Evolutionary conservation across 192 early-diverging fungal genomes (phyloP), one percentile per base, ranked within the genome.

Genomic region (Diversispora eburnea): DNA sequence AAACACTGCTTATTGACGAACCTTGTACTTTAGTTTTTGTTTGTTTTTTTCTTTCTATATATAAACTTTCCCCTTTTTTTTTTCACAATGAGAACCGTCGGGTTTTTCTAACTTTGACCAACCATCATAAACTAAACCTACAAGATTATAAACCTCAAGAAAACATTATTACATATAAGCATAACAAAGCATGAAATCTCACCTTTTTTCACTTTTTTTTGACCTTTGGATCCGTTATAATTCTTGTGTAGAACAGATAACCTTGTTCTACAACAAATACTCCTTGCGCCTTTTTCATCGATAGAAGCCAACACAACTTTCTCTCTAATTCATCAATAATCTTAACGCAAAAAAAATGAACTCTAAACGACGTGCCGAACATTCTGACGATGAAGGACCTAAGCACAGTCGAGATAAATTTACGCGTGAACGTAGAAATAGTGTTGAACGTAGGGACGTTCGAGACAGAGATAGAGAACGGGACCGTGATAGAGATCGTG

Each of bases 321-420:
- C 43, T 19, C 41, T 63, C 15, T n/a, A 13, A 63, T 45, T 45
- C 61, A 63, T 15, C 60, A 19, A 25, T 59, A 12, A 33, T 54
- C 51, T n/a, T n/a, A 54, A 46, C 13, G n/a, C 42, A 52, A 67
- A 33, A 67, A 33, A 68, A 22, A 73, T 73, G 71, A 73, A 61
- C 48, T 73, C 71, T 41, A 73, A 73, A 62, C 67, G 49, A 41
- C 71, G 71, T 22, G 49, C 33, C 20, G 71, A 73, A 25, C 60
- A 73, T 42, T 73, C 71, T 22, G 71, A 73, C 48, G 71, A 73
- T 20, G 71, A 73, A 60, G 71, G 71, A 1, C 57, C 43, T 73
- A 57, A 61, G 17, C 71, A 73, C 59, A 62, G n/a, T 62, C 71
- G 71, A 25, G 71, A 61, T 51, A 61, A 61, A 51, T 73, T 73